These are phyloP conservation scores for Aureobasidium sp. DNA, from an alignment of 2,329 filamentous ascomycete genomes.

Conservation along the genomic window DNA sequence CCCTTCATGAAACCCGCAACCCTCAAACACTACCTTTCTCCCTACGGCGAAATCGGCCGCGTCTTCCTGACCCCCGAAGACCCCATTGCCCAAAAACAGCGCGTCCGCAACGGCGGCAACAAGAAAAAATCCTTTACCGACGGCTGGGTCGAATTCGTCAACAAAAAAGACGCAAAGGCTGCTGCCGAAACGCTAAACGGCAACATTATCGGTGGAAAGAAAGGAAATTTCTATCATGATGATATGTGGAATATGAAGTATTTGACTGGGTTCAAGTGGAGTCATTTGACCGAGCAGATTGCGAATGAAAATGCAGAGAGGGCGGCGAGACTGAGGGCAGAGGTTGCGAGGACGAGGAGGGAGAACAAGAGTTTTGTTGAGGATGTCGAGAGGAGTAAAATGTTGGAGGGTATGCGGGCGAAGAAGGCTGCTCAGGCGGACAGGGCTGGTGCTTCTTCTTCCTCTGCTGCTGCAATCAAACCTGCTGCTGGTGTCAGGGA, in stretches of 20 bases:
- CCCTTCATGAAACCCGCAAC: conserved; percentile 84
- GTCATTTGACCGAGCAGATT: conserved; percentile 64
- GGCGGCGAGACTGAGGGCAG: conserved; percentile 66
- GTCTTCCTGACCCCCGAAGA: conserved; percentile 76
- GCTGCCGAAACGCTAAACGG: conserved; percentile 71
- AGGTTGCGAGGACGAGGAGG: conserved; percentile 66
- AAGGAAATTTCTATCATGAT: conserved; percentile 74
- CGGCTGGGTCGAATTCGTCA: conserved; percentile 77
- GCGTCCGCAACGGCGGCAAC: conserved; percentile 68
- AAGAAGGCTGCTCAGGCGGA: conserved; percentile 51
- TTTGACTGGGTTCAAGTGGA: conserved; percentile 78
- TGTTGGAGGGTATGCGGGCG: conserved; percentile 61
- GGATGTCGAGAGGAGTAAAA: conserved; percentile 74
- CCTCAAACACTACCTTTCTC: conserved; percentile 65
- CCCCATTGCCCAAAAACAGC: conserved; percentile 55
- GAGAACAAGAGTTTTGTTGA: conserved; percentile 77
- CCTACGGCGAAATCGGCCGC: conserved; percentile 58
- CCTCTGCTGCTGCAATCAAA: conserved; percentile 16
- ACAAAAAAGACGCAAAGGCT: conserved; percentile 70
- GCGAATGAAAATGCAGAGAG: conserved; percentile 74
- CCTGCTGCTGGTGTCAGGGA: conserved; percentile 21
- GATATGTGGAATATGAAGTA: conserved; percentile 83
- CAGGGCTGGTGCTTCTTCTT: conserved; percentile 28
- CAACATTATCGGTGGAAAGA: conserved; percentile 73
- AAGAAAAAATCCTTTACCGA: conserved; percentile 77